These are phyloP conservation scores for Nitzschia sp. DNA, from an alignment of 108 stramenopile genomes.

Conservation along the genomic window DNA sequence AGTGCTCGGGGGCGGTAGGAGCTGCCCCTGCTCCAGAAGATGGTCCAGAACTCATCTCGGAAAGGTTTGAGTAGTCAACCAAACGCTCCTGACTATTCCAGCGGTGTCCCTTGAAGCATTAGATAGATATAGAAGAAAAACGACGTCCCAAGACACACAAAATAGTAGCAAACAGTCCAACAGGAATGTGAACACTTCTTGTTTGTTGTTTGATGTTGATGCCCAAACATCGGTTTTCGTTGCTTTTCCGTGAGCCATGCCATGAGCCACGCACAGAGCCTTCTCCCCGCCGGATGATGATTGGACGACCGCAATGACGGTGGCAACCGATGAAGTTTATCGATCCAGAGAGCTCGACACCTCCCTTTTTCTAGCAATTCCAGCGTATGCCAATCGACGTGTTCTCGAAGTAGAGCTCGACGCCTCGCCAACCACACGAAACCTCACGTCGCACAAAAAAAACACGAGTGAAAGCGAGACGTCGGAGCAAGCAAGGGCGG, in stretches of 20 bases:
- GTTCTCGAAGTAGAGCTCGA: slow-evolving; percentile 7
- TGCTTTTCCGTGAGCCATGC: too few relatives aligned
- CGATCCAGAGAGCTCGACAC: slow-evolving; percentile 14
- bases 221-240: slow-evolving; percentile 8
- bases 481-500: too few relatives aligned
- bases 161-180: too few relatives aligned
- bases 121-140: neutral
- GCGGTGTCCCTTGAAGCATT: neutral
- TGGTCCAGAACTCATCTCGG: slow-evolving; percentile 29
- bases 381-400: neutral
- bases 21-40: slow-evolving; percentile 13
- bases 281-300: neutral
- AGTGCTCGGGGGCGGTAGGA: slow-evolving; percentile 14
- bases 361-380: slow-evolving; percentile 1
- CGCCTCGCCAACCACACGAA: neutral
- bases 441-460: too few relatives aligned
- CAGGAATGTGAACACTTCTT: too few relatives aligned
- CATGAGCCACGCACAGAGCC: too few relatives aligned
- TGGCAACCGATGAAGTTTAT: neutral
- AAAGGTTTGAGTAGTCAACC: neutral
- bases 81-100: neutral
- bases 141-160: neutral
- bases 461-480: too few relatives aligned
- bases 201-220: too few relatives aligned
- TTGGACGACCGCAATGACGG: slow-evolving; percentile 20